Base-by-base conservation (phyloP, 2,329 filamentous ascomycete genomes). In the Botryotinia calthae region DNA sequence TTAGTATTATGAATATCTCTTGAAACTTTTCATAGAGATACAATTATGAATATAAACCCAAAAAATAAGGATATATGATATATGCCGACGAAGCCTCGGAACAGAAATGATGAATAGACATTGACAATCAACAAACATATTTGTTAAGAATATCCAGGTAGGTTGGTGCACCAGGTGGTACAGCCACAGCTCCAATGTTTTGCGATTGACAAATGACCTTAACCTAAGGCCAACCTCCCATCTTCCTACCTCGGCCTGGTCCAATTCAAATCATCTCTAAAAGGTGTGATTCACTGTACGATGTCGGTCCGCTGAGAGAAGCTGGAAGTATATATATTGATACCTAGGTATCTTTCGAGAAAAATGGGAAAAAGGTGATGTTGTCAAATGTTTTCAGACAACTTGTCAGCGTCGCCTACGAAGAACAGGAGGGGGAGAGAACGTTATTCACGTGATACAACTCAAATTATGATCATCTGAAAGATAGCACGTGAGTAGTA, bases 11-110 rank as follows among this genome's bases (percentile, higher is more conserved):
- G 59, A 42, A 42, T 4, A n/a, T 62, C 37, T 65, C 64, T 54
- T 34, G 64, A 66, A 66, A 66, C 64, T 66, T 51, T 54, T 40
- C 64, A 40, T 6, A 54, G 46, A 66, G 46, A 65, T n/a, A 37
- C 40, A 28, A n/a, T 42, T 18, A 16, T 48, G 44, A 12, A 34
- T 48, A 65, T 44, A 64, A 44, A 46, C 22, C 20, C 14, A 64
- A 64, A 44, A 7, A 7, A 8, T 16, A 61, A 61, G 34, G 20
- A 37, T 61, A 40, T n/a, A 8, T n/a, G 48, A n/a, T n/a, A n/a
- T n/a, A 54, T 54, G 7, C 25, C 6, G 58, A 61, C 58, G 14
- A 61, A 40, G 4, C n/a, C 22, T 40, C 34, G 34, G 6, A 40
- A n/a, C 12, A n/a, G 40, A 40, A n/a, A 40, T 40, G 12, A 61